Evolutionary conservation across 441 rosid species (phyloP), one percentile per base, ranked within the genome.

Genomic region (Pelargonium australe): DNA sequence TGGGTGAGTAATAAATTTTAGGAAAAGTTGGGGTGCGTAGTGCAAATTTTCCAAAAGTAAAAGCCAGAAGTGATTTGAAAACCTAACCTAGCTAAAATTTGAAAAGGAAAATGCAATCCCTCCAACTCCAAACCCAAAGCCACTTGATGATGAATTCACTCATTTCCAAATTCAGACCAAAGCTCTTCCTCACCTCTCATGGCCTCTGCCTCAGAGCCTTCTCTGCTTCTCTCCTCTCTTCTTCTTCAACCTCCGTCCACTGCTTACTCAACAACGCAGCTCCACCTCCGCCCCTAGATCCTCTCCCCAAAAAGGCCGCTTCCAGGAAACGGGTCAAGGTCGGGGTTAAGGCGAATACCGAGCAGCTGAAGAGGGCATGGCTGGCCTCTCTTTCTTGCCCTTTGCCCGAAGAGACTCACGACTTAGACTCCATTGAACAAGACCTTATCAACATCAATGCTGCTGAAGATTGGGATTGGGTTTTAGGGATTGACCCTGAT

Each of bases 401-500:
- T 6, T 75, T 78, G 44, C 75, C 69, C 14, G 63, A 16, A 7
- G 37, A 17, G 28, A 23, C 65, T 9, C 66, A 40, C 2, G 55
- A 8, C 31, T 71, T 44, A 8, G 75, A 55, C 14, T 4, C 5
- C 14, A 53, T 11, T 20, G 37, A 19, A 8, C 25, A 5, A 53
- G 72, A 65, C 2, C 13, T 65, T 7, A 64, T 63, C 37, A 71
- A 11, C 44, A 55, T 25, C 69, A 68, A 70, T 74, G 65, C 45
- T 14, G 60, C 23, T 53, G 20, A 53, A 65, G 82, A 77, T 58
- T 75, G 86, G 64, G 62, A 68, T 14, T 90, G 84, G 84, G 84
- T 84, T 72, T 37, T 90, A 28, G 96, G 98, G 53, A 37, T 92
- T 65, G 96, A 92, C 83, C 98, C 95, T 14, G 94, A 92, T 73